These are phyloP conservation scores for Scleroderma citrinum DNA, from an alignment of 768 basidiomycete genomes.

Conservation along the genomic window DNA sequence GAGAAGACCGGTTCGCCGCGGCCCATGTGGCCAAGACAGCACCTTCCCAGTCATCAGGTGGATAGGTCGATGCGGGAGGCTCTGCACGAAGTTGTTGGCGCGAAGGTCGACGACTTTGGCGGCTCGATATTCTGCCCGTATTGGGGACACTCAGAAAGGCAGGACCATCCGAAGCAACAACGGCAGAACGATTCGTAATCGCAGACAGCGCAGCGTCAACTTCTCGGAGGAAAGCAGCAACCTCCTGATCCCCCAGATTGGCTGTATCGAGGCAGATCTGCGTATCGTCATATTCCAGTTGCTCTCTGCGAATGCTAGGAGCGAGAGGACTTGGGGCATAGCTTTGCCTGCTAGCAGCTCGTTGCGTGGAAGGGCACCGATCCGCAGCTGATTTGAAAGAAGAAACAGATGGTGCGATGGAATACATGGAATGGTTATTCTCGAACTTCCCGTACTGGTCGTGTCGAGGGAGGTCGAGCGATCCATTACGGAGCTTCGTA, in stretches of 20 bases:
- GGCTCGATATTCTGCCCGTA: slow-evolving; percentile 21
- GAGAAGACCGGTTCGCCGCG: slow-evolving; percentile 16
- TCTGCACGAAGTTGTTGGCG: slow-evolving; percentile 26
- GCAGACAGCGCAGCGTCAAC: slow-evolving; percentile 25
- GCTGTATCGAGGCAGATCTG: slow-evolving; percentile 28
- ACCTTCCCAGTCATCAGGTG: slow-evolving; percentile 19
- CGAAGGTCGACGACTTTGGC: slow-evolving; percentile 25
- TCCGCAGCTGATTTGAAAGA: slow-evolving; percentile 17
- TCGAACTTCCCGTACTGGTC: slow-evolving; percentile 21
- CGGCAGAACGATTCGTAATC: slow-evolving; percentile 19
- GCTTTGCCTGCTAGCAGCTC: slow-evolving; percentile 23
- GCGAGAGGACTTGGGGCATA: slow-evolving; percentile 16
- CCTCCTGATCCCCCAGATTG: slow-evolving; percentile 24
- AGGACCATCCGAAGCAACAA: slow-evolving; percentile 25
- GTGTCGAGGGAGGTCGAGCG: slow-evolving; percentile 24
- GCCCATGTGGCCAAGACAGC: slow-evolving; percentile 22
- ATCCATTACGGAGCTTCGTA: slow-evolving; percentile 24
- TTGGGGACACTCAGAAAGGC: slow-evolving; percentile 25
- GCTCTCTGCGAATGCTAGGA: slow-evolving; percentile 24
- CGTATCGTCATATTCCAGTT: slow-evolving; percentile 24
- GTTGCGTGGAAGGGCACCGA: slow-evolving; percentile 19
- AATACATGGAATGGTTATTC: slow-evolving; percentile 25
- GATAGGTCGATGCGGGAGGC: slow-evolving; percentile 16
- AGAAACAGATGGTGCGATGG: slow-evolving; percentile 25
- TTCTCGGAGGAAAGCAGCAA: slow-evolving; percentile 27